Percentiles rank a stretch among this genome's conserved stretches.
Evolutionary conservation across 306 rosid species (phyloP).

Genomic region (Dalbergia oliveri): DNA sequence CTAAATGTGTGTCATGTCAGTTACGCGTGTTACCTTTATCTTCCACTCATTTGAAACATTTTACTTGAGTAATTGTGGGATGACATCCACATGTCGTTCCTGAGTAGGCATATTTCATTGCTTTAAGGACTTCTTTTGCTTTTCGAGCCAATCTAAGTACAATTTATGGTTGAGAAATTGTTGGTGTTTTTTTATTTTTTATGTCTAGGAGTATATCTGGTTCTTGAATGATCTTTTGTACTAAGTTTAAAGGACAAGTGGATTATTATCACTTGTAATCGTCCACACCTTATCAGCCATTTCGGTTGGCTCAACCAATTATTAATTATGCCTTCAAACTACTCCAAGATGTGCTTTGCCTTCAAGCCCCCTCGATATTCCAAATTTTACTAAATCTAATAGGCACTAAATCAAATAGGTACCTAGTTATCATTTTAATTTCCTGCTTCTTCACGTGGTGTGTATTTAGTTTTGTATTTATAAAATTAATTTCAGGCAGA

Average conservation of each 20-base stretch:
- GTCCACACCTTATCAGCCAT: conserved; percentile 20
- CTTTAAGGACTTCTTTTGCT: conserved; percentile 12
- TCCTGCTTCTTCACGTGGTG: neutral
- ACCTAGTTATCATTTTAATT: neutral
- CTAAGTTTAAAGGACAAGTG: conserved; percentile 14
- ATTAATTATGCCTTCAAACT: conserved; percentile 14
- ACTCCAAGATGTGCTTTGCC: neutral
- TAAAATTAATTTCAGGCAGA: too few relatives aligned
- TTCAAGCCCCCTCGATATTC: neutral
- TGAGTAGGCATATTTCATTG: conserved; percentile 20
- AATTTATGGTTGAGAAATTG: conserved; percentile 33
- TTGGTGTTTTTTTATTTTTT: conserved; percentile 32
- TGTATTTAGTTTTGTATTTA: too few relatives aligned
- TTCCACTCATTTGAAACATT: conserved; percentile 17
- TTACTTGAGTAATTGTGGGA: conserved; percentile 1
- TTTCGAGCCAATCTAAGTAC: conserved; percentile 13
- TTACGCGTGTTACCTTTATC: neutral
- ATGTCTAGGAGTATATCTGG: neutral
- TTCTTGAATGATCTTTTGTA: neutral
- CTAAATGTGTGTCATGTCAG: neutral
- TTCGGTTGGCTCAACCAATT: conserved; percentile 39
- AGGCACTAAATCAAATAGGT: neutral
- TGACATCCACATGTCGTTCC: conserved; percentile 1
- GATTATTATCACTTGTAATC: neutral
- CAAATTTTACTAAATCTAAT: conserved; percentile 1